Conservation (phyloP, 495 filamentous ascomycete genomes). For the Hypoxylon subgilvum region DNA sequence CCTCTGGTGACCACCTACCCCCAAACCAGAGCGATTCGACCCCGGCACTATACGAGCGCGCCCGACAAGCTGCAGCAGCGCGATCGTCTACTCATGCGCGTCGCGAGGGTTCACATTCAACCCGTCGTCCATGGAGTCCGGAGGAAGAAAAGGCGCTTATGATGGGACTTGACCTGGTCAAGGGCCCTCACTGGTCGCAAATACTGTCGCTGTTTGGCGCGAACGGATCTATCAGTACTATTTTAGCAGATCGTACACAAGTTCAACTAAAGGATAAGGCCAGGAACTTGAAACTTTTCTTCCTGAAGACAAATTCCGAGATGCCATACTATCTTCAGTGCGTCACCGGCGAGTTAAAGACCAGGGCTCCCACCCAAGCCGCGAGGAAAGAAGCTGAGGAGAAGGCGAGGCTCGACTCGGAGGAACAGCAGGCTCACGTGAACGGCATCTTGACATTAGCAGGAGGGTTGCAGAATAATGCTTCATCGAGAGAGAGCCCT, state of each 20-base stretch:
- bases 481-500: conserved; percentile 24
- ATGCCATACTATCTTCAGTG: conserved; percentile 90
- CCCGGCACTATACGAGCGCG: conserved; percentile 78
- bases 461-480: conserved; percentile 49
- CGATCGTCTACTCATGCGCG: conserved; percentile 77
- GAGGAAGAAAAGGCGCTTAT: conserved; percentile 94
- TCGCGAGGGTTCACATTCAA: conserved; percentile 78
- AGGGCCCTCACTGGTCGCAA: conserved; percentile 94
- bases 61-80: conserved; percentile 78
- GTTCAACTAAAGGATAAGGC: conserved; percentile 97
- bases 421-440: conserved; percentile 75
- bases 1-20: conserved; percentile 53
- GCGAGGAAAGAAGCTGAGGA: conserved; percentile 82
- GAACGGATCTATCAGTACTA: conserved; percentile 80
- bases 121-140: conserved; percentile 84
- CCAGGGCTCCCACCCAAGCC: conserved; percentile 81
- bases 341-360: conserved; percentile 93
- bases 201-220: conserved; percentile 88
- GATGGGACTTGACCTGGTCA: conserved; percentile 87
- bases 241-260: conserved; percentile 90
- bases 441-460: conserved; percentile 67
- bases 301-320: conserved; percentile 90
- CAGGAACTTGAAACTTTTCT: conserved; percentile 91
- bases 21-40: conserved; percentile 79
- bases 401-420: conserved; percentile 66